A percentile compares a stretch with the other conserved stretches of the same genome.
These are phyloP conservation scores for Boletellus sp. DNA, from an alignment of 1,284 basidiomycete genomes.

Conservation along the genomic window DNA sequence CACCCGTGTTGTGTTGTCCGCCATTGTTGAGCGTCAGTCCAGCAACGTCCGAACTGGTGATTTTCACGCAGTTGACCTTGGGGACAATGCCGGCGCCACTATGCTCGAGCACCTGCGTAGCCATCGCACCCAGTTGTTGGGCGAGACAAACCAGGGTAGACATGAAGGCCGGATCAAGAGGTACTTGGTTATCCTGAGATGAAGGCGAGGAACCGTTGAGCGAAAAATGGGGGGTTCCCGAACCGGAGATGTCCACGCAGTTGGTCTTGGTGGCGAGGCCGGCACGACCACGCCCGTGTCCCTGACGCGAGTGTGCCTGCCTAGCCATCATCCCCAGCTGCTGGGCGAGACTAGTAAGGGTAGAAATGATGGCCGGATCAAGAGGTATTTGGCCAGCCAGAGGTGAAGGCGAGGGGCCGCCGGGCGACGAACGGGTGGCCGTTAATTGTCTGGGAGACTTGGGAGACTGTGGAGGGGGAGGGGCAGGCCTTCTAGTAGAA, in stretches of 20 bases:
- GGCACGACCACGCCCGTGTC: too few relatives aligned
- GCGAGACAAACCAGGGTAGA: conserved; percentile 1
- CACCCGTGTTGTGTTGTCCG: conserved; percentile 5
- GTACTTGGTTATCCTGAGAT: not conserved
- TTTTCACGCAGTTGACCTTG: conserved; percentile 11
- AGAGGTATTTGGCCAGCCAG: too few relatives aligned
- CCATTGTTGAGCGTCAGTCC: conserved; percentile 17
- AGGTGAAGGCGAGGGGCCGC: too few relatives aligned
- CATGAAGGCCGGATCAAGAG: not conserved
- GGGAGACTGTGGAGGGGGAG: conserved; percentile 9
- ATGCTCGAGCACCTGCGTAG: not conserved
- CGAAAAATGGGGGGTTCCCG: not conserved
- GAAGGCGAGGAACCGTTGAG: not conserved
- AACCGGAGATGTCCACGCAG: too few relatives aligned
- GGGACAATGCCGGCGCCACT: not conserved
- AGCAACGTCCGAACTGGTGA: not conserved
- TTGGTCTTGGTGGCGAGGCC: too few relatives aligned
- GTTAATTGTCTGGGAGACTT: too few relatives aligned
- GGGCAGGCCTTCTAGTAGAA: conserved; percentile 9
- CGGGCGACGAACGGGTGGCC: too few relatives aligned
- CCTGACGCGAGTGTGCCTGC: too few relatives aligned
- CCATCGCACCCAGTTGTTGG: not conserved
- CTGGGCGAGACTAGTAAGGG: too few relatives aligned
- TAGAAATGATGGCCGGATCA: too few relatives aligned
- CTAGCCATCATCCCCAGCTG: too few relatives aligned